Evolutionary conservation across 2,329 filamentous ascomycete genomes (phyloP), one percentile per base, ranked within the genome.

Genomic region (Colletotrichum graminicola): DNA sequence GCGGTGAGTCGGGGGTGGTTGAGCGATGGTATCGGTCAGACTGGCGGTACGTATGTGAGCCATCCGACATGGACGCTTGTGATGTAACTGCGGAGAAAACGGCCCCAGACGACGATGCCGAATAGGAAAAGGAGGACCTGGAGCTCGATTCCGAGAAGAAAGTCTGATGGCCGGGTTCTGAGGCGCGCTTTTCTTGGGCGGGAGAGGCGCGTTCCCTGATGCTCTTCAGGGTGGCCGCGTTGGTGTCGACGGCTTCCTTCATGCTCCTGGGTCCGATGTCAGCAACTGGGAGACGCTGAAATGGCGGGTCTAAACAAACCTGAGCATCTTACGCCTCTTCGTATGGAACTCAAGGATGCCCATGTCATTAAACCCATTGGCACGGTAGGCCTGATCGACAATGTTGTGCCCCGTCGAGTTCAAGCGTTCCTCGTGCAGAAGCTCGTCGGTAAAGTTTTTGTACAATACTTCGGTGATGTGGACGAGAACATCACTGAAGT

Each of bases 81-180:
- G 64, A 67, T 16, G 51, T 60, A n/a, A 61, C 54, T 36, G 66
- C 52, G 8, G 65, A 67, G 23, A 67, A 71, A 2, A 51, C 41
- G 8, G 57, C 59, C 16, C 49, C 41, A 11, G 55, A 65, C 5
- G 63, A 61, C 10, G 68, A 72, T 21, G 41, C 52, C n/a, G 47
- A 51, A 62, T 49, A 36, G n/a, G 72, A 73, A 29, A 73, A 55
- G n/a, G 72, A 72, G 29, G 72, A 73, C 12, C 68, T 59, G 21
- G 72, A 67, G 55, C 72, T 72, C n/a, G 68, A 63, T 21, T 68
- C 68, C 21, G 68, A 54, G 29, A 54, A 39, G 21, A 54, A 36
- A 18, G 45, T 54, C 26, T 68, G 59, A 14, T 66, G 57, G 5
- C 39, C 26, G 21, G 47, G 39, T 12, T 71, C 68, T 21, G 43